Evolutionary conservation across 768 basidiomycete species (phyloP).

Genomic region (Leccinellum luteum): DNA sequence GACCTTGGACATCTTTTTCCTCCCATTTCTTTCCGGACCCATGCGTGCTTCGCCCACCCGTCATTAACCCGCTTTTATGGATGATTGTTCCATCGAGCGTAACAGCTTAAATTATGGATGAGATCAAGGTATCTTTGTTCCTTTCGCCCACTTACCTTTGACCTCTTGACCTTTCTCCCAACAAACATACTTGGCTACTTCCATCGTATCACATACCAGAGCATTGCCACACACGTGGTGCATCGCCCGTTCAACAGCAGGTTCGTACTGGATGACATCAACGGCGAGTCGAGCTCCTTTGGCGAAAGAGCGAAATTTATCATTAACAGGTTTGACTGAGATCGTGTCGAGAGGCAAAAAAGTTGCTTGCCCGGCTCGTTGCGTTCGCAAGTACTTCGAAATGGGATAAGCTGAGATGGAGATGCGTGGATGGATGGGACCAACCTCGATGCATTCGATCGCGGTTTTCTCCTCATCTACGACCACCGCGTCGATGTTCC

Average conservation of each 20-base stretch:
- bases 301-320: slow-evolving; percentile 90
- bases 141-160: slow-evolving; percentile 78
- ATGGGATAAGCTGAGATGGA: not conserved
- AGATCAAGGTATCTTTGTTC: not conserved
- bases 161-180: slow-evolving; percentile 96
- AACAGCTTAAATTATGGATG: slow-evolving; percentile 57
- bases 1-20: slow-evolving; percentile 89
- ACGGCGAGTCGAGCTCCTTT: slow-evolving; percentile 85
- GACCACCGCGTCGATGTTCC: slow-evolving; percentile 93
- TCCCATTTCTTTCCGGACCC: slow-evolving; percentile 86
- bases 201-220: slow-evolving; percentile 94
- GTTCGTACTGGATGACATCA: slow-evolving; percentile 80
- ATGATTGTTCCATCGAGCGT: slow-evolving; percentile 96
- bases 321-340: slow-evolving; percentile 89
- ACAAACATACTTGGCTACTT: slow-evolving; percentile 84
- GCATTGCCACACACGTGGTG: slow-evolving; percentile 96
- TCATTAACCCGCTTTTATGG: slow-evolving; percentile 96
- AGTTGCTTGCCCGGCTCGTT: slow-evolving; percentile 93
- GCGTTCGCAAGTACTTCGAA: slow-evolving; percentile 87
- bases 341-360: slow-evolving; percentile 99
- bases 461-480: slow-evolving; percentile 97
- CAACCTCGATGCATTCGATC: slow-evolving; percentile 94
- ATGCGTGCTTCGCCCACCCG: slow-evolving; percentile 85
- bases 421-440: slow-evolving; percentile 8
- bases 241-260: slow-evolving; percentile 89